Evolutionary conservation across 2,329 filamentous ascomycete species (phyloP), one percentile per base, ranked within the genome.

Genomic region (Fusarium odoratissimum): DNA sequence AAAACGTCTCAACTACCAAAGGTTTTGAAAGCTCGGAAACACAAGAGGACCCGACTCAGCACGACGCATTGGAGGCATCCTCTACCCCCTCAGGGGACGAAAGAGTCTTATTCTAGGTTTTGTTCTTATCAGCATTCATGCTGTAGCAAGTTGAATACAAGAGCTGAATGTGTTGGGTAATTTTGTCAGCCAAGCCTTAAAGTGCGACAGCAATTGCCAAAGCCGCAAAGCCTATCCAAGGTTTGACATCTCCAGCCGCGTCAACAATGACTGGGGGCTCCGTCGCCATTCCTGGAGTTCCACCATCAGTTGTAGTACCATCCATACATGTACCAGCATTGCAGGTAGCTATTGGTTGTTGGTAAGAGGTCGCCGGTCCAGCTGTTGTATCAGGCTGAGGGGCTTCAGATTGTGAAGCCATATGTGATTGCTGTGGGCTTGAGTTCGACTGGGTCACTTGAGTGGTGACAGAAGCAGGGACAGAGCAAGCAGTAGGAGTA

Each of bases 401-500:
- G 11, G 16, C 6, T 8, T n/a, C n/a, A 8, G n/a, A n/a, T 6
- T 23, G 16, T n/a, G 42, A 42, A 19, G 17, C 35, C 9, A 31
- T 44, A 0, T n/a, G 25, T 25, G 60, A 58, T n/a, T 38, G 40
- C 2, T 9, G 12, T 6, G 21, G 21, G 6, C 31, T 45, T 4
- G 44, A 42, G 3, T 13, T 40, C 11, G 44, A n/a, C 12, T 25
- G 19, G 5, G 51, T 60, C 3, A 40, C 8, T 16, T 40, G n/a
- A 5, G 17, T 23, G 3, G 16, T 41, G 12, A 33, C 38, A 7
- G 64, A 66, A 16, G 28, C 4, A 5, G 55, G 31, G 11, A 44
- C 41, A 6, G 64, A 68, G 30, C 65, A 68, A 14, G 21, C 64
- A 9, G 64, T 68, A 1, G 64, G 64, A 1, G 64, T 68, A 3